Conservation (phyloP, 163 green algal genomes). For the Scenedesmus sp. region DNA sequence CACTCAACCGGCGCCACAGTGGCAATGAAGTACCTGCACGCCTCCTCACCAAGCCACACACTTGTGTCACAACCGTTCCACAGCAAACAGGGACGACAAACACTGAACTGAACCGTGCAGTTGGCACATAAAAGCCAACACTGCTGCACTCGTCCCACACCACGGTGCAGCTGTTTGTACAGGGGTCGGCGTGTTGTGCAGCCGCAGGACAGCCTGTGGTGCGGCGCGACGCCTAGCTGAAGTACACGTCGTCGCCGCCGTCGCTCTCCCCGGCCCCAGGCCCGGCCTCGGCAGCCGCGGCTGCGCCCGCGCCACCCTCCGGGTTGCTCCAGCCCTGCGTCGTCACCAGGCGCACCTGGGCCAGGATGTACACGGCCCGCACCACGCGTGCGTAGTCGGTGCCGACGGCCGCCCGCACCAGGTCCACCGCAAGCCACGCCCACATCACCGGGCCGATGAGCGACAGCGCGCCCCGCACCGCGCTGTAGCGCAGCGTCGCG, state of each 20-base stretch:
- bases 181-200: too few species aligned
- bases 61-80: too few species aligned
- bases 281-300: background rate
- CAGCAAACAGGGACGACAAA: too few species aligned
- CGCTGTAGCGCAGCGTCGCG: slow-evolving; percentile 76
- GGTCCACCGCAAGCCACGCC: slow-evolving; percentile 83
- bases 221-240: background rate
- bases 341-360: slow-evolving; percentile 67
- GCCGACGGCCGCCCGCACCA: slow-evolving; percentile 80
- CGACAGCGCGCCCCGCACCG: slow-evolving; percentile 72
- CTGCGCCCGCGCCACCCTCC: background rate
- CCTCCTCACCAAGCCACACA: too few species aligned
- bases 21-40: too few species aligned
- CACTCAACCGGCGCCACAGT: too few species aligned
- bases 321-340: slow-evolving; percentile 47
- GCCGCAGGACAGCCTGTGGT: too few species aligned
- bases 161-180: too few species aligned
- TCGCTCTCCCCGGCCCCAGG: background rate
- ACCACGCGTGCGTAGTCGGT: slow-evolving; percentile 85
- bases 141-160: too few species aligned
- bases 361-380: slow-evolving; percentile 82
- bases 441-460: slow-evolving; percentile 85
- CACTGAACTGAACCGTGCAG: too few species aligned
- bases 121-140: too few species aligned
- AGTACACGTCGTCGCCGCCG: background rate